Evolutionary conservation across 352 stramenopile genomes (phyloP).

Genomic region (Thraustochytrium striatum): DNA sequence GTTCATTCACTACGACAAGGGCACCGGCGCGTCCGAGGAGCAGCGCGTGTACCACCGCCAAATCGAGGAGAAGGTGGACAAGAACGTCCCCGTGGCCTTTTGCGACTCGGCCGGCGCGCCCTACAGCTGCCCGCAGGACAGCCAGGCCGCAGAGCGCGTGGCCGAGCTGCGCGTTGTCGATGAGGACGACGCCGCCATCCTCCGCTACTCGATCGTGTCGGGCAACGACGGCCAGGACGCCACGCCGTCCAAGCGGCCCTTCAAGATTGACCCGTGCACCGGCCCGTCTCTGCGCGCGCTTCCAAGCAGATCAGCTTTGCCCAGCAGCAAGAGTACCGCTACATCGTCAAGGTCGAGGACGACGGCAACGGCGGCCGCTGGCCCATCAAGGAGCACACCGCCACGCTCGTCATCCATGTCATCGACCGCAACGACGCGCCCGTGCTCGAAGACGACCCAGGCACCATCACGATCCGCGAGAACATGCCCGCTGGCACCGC

Average conservation of each 20-base stretch:
- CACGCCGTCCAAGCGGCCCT: not conserved
- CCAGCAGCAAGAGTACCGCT: not conserved
- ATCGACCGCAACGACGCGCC: conserved; percentile 47
- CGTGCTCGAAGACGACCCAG: not conserved
- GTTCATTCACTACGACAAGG: conserved; percentile 22
- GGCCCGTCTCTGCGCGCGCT: conserved; percentile 19
- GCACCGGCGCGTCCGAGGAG: not conserved
- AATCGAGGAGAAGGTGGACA: conserved; percentile 22
- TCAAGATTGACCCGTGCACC: conserved; percentile 48
- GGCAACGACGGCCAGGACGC: not conserved
- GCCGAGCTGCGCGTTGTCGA: conserved; percentile 7
- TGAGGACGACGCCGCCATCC: conserved; percentile 38
- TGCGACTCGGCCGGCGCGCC: conserved; percentile 28
- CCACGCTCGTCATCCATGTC: conserved; percentile 17
- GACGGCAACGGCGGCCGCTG: conserved; percentile 24
- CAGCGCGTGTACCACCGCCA: conserved; percentile 36
- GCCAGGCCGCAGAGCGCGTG: not conserved
- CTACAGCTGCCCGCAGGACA: not conserved
- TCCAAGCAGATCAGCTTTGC: conserved; percentile 6
- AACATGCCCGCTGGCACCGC: conserved; percentile 20
- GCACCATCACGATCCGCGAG: conserved; percentile 4
- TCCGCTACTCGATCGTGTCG: conserved; percentile 23
- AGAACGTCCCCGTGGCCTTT: conserved; percentile 38
- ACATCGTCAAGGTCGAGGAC: not conserved
- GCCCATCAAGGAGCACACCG: not conserved